A percentile compares a stretch with the other conserved stretches of the same genome.
phyloP scores from a whole-genome alignment of 352 stramenopile species.

The Globisporangium perplexum region DNA sequence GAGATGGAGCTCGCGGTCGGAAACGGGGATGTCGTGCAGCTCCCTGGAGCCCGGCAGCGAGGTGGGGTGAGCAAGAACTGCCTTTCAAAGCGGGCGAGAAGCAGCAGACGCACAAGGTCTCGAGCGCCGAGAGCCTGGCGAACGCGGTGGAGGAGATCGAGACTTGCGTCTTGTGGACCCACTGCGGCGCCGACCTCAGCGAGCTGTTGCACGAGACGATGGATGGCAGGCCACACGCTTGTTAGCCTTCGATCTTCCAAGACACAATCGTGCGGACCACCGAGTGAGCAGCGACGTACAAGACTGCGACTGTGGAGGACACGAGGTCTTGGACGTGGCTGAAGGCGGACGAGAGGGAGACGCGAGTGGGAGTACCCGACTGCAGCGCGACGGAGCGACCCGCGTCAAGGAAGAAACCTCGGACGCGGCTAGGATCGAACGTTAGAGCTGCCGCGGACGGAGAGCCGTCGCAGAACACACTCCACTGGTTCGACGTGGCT shows the following conservation, averaged over 20 bases:
- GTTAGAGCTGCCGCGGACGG: constrained; percentile 12
- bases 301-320: constrained; percentile 30
- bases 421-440: constrained; percentile 30
- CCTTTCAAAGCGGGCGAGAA: not conserved
- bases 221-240: not conserved
- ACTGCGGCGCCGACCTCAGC: constrained; percentile 26
- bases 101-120: constrained; percentile 32
- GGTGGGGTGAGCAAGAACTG: constrained; percentile 4
- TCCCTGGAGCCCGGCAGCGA: constrained; percentile 18
- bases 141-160: constrained; percentile 33
- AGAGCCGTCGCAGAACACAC: constrained; percentile 18
- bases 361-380: constrained; percentile 6
- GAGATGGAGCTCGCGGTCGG: constrained; percentile 25
- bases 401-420: constrained; percentile 23
- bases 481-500: constrained; percentile 24
- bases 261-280: not conserved
- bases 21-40: constrained; percentile 35
- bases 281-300: constrained; percentile 11
- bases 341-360: constrained; percentile 37
- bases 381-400: constrained; percentile 11
- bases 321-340: constrained; percentile 24
- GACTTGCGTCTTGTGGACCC: constrained; percentile 27
- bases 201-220: constrained; percentile 20
- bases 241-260: not conserved
- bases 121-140: constrained; percentile 23